Evolutionary conservation across 225 moss, liverwort and hornwort species (phyloP).

Genomic region (Neckera pumila): DNA sequence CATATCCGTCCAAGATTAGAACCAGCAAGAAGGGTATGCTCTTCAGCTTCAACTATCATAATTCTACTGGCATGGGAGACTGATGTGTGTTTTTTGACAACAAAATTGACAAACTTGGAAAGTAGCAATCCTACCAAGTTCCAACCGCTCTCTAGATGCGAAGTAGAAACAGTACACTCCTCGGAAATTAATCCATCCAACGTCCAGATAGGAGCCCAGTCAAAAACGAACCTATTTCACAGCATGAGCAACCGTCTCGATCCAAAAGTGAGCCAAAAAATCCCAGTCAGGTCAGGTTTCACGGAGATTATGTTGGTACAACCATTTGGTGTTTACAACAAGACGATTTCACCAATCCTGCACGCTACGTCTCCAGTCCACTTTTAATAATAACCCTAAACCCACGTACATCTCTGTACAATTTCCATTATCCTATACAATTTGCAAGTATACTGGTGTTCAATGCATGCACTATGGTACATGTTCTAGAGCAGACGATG

Average conservation of each 20-base stretch:
- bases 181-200: background rate
- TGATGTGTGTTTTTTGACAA: background rate
- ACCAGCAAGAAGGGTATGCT: background rate
- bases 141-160: background rate
- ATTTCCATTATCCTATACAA: conserved; percentile 17
- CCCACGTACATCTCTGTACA: conserved; percentile 17
- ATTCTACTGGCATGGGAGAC: too few species aligned
- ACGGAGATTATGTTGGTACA: conserved; percentile 3
- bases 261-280: background rate
- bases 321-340: conserved; percentile 20
- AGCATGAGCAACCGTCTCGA: background rate
- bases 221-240: background rate
- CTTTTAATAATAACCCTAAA: background rate
- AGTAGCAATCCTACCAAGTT: background rate
- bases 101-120: background rate
- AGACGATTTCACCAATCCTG: conserved; percentile 1
- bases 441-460: background rate
- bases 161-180: background rate
- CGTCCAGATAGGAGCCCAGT: background rate
- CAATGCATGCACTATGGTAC: conserved; percentile 15
- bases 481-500: background rate
- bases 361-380: background rate
- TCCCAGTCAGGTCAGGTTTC: background rate
- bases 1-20: background rate
- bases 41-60: background rate